phyloP scores from a whole-genome alignment of 208 protist genomes.

The Trypanosoma rangeli region DNA sequence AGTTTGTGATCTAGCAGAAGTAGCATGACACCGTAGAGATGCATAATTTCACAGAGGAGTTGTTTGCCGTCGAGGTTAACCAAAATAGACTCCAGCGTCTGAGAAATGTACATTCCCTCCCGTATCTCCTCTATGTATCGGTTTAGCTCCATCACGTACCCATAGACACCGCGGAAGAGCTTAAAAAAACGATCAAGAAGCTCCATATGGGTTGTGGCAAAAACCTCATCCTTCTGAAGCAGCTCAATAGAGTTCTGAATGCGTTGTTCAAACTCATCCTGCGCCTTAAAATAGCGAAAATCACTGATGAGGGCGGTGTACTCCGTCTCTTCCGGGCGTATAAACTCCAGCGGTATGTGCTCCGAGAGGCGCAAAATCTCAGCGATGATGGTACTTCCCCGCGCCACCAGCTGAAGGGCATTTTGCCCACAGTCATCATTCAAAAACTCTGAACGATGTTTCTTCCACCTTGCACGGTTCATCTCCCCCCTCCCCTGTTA shows the following conservation, averaged over 20 bases:
- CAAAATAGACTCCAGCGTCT: constrained; percentile 93
- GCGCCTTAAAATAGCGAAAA: constrained; percentile 91
- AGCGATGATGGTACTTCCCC: constrained; percentile 93
- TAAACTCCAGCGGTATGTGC: constrained; percentile 92
- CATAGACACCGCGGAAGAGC: constrained; percentile 96
- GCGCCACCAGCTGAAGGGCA: constrained; percentile 83
- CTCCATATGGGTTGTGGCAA: constrained; percentile 91
- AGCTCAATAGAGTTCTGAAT: constrained; percentile 68
- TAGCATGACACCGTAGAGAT: constrained; percentile 97
- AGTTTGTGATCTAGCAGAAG: constrained; percentile 94
- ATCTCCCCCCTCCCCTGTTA: constrained; percentile 6
- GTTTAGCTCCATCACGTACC: constrained; percentile 94
- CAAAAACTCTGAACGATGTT: constrained; percentile 70
- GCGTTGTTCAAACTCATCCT: constrained; percentile 73
- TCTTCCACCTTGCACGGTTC: constrained; percentile 23
- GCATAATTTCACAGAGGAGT: constrained; percentile 92
- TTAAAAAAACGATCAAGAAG: constrained; percentile 96
- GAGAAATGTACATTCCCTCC: constrained; percentile 86
- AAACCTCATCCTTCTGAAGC: constrained; percentile 70
- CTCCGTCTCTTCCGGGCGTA: constrained; percentile 38
- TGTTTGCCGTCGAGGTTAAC: constrained; percentile 95
- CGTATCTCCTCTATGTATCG: constrained; percentile 91
- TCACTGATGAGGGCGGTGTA: constrained; percentile 92
- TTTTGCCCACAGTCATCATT: constrained; percentile 92
- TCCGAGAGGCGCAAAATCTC: constrained; percentile 91